Percentiles rank a stretch among this genome's conserved stretches.
Conservation (phyloP, 257 asterid genomes). For the Petrea volubilis region DNA sequence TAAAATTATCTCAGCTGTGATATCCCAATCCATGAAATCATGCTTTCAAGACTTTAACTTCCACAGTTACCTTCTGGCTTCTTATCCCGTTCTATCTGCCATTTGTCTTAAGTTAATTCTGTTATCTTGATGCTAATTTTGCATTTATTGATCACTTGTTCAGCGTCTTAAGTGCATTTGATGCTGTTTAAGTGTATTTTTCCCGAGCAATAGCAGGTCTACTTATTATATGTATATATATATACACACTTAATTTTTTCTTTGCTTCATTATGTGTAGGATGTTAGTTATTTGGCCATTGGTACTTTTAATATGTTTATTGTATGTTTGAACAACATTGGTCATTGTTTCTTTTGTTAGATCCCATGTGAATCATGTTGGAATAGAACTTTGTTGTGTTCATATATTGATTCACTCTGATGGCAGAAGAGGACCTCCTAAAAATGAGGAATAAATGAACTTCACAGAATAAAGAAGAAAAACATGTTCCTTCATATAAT, state of each 20-base stretch:
- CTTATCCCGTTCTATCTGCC: constrained; percentile 1
- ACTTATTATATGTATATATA: background rate
- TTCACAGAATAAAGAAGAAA: background rate
- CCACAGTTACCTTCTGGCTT: background rate
- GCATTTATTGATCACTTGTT: background rate
- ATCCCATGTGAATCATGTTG: no score
- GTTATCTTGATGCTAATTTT: background rate
- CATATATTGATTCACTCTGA: no score
- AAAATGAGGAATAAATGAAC: background rate
- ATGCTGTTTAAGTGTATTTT: background rate
- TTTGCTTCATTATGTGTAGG: background rate
- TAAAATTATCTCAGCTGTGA: background rate
- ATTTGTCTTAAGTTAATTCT: background rate
- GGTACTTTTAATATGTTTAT: no score
- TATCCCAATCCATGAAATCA: background rate
- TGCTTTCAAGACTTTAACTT: background rate
- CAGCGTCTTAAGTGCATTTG: constrained; percentile 6
- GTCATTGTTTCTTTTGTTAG: no score
- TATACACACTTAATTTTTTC: background rate
- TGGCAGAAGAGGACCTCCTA: no score
- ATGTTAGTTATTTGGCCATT: background rate
- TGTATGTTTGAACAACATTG: no score
- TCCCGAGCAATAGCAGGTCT: background rate
- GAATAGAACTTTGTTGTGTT: no score
- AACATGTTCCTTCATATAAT: constrained; percentile 9